These are phyloP conservation scores for Zygoascus biomembranicola DNA, from an alignment of 805 yeast species.

Conservation along the genomic window DNA sequence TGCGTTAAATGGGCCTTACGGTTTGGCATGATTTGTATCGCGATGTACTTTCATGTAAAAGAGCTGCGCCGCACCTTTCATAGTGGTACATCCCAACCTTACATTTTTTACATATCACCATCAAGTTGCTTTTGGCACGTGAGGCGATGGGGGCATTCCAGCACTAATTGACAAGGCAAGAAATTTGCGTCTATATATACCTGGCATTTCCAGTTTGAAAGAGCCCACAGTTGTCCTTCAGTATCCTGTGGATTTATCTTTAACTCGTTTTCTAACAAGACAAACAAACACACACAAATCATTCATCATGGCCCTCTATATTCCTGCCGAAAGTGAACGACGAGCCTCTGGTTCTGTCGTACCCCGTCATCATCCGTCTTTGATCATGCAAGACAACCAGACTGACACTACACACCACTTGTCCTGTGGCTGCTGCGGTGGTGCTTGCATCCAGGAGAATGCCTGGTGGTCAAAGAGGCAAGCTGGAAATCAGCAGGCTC, in stretches of 20 bases:
- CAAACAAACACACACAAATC: not conserved
- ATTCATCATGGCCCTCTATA: slow-evolving; percentile 31
- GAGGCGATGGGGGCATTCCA: not conserved
- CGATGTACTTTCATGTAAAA: not conserved
- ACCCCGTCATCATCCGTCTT: slow-evolving; percentile 49
- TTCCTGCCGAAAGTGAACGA: slow-evolving; percentile 32
- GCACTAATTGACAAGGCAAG: not conserved
- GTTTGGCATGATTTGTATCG: not conserved
- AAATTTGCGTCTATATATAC: not conserved
- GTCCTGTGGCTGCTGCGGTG: slow-evolving; percentile 35
- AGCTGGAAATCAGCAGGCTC: not conserved
- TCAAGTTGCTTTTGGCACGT: not conserved
- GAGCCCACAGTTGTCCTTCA: not conserved
- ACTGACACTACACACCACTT: slow-evolving; percentile 42
- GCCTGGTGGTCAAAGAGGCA: slow-evolving; percentile 31
- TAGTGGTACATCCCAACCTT: not conserved
- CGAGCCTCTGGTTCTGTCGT: slow-evolving; percentile 21
- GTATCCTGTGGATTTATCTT: not conserved
- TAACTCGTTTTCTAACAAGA: not conserved
- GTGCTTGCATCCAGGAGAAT: slow-evolving; percentile 31
- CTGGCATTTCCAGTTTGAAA: not conserved
- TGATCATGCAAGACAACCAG: slow-evolving; percentile 48
- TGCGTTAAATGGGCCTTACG: not conserved
- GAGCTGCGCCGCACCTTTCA: not conserved
- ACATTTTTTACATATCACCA: not conserved